These are phyloP conservation scores for Lepiota brunneoincarnata DNA, from an alignment of 768 basidiomycete genomes.

Conservation along the genomic window DNA sequence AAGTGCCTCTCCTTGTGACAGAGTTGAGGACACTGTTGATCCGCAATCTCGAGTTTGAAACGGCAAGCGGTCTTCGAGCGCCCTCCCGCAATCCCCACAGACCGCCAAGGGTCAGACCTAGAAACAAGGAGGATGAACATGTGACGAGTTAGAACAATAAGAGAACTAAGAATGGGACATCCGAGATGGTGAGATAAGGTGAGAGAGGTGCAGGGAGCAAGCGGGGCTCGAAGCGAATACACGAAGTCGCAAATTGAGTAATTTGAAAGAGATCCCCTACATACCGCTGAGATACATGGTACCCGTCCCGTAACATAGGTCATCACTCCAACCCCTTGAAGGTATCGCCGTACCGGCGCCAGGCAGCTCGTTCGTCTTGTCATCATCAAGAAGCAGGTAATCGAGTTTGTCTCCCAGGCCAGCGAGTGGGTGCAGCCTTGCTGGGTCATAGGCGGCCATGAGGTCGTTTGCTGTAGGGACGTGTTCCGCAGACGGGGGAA, in stretches of 20 bases:
- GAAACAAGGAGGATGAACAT: constrained; percentile 60
- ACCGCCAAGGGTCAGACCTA: constrained; percentile 94
- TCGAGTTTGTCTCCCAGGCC: constrained; percentile 91
- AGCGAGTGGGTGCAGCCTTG: constrained; percentile 91
- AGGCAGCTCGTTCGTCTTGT: constrained; percentile 88
- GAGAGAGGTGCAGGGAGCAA: constrained; percentile 52
- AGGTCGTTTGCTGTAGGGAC: constrained; percentile 84
- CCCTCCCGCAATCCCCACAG: constrained; percentile 97
- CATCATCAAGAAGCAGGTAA: constrained; percentile 94
- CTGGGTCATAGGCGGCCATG: constrained; percentile 84
- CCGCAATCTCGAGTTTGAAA: constrained; percentile 82
- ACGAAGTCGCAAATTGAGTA: constrained; percentile 47
- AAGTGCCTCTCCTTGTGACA: constrained; percentile 93
- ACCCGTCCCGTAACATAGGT: constrained; percentile 98
- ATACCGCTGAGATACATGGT: constrained; percentile 97
- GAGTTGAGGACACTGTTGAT: constrained; percentile 97
- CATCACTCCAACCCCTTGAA: constrained; percentile 97
- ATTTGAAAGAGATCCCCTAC: constrained; percentile 64
- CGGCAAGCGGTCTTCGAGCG: constrained; percentile 80
- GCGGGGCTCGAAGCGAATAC: constrained; percentile 49
- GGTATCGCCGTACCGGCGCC: constrained; percentile 91
- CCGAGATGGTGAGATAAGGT: constrained; percentile 65
- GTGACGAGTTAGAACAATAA: constrained; percentile 85
- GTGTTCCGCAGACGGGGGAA: constrained; percentile 41
- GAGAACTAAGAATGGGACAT: constrained; percentile 55